These are phyloP conservation scores for Rugosomyces carneus DNA, from an alignment of 1,284 basidiomycete genomes.

Conservation along the genomic window DNA sequence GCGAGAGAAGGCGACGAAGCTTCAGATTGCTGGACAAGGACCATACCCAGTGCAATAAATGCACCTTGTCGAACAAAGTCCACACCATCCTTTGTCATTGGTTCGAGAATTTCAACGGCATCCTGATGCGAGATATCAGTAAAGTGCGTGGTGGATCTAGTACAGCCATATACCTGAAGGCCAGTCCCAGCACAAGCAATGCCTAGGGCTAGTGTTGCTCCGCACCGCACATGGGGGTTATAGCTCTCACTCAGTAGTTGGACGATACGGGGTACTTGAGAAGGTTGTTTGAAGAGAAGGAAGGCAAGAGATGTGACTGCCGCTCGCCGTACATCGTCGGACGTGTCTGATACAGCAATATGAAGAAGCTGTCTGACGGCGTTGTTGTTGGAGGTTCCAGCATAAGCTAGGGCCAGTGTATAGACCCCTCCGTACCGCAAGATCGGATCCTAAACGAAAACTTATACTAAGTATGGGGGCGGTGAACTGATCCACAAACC, in stretches of 20 bases:
- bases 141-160: neutral
- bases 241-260: conserved; percentile 95
- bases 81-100: conserved; percentile 94
- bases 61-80: conserved; percentile 99
- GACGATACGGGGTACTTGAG: conserved; percentile 90
- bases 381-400: conserved; percentile 89
- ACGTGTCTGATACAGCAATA: conserved; percentile 94
- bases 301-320: conserved; percentile 94
- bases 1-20: conserved; percentile 78
- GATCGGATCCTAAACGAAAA: conserved; percentile 73
- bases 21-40: conserved; percentile 93
- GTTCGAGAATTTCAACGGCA: conserved; percentile 91
- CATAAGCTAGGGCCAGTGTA: conserved; percentile 90
- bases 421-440: conserved; percentile 95
- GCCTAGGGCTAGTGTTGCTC: conserved; percentile 90
- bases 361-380: conserved; percentile 88
- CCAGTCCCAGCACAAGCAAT: conserved; percentile 98
- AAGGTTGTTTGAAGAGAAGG: conserved; percentile 91
- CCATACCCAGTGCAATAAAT: conserved; percentile 90
- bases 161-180: conserved; percentile 52
- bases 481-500: conserved; percentile 36
- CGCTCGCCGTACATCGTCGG: conserved; percentile 90
- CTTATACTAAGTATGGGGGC: neutral
- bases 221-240: conserved; percentile 96
- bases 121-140: conserved; percentile 43